A percentile compares a stretch with the other conserved stretches of the same genome.
These are phyloP conservation scores for Musa schizocarpa DNA, from an alignment of 176 grass and related monocot genomes.

Conservation along the genomic window DNA sequence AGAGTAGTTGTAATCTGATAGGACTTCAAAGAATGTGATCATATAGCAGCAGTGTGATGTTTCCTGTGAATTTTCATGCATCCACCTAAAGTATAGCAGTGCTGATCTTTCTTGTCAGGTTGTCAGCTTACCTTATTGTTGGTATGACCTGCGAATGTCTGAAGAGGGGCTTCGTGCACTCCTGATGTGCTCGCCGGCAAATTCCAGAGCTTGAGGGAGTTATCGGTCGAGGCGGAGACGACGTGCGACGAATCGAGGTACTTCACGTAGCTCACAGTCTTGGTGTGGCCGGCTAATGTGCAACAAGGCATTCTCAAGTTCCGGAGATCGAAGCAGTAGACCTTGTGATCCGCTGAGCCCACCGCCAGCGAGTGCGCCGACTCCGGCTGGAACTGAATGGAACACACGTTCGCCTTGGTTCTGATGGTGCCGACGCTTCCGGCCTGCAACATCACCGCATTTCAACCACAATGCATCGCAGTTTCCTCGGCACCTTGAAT, in stretches of 20 bases:
- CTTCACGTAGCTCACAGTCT: conserved; percentile 96
- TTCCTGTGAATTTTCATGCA: no score
- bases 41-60: no score
- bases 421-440: conserved; percentile 80
- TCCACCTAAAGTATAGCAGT: no score
- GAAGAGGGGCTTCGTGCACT: conserved; percentile 46
- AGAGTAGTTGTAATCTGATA: no score
- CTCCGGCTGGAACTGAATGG: conserved; percentile 92
- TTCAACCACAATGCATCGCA: conserved; percentile 3
- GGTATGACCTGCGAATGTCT: conserved; percentile 86
- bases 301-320: conserved; percentile 67
- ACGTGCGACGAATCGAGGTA: conserved; percentile 71
- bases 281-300: conserved; percentile 68
- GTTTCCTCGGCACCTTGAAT: conserved; percentile 21
- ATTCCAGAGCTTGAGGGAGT: conserved; percentile 85
- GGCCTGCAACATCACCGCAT: conserved; percentile 43
- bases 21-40: no score
- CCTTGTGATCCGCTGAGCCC: conserved; percentile 86
- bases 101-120: no score
- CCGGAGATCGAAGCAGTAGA: conserved; percentile 94
- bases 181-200: conserved; percentile 39
- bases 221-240: conserved; percentile 81
- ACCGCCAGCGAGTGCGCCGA: conserved; percentile 56
- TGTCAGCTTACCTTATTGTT: conserved; percentile 66
- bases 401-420: conserved; percentile 97